A percentile compares a stretch with the other conserved stretches of the same genome.
phyloP scores from a whole-genome alignment of 257 asterid genomes.

The Solanum chaucha region DNA sequence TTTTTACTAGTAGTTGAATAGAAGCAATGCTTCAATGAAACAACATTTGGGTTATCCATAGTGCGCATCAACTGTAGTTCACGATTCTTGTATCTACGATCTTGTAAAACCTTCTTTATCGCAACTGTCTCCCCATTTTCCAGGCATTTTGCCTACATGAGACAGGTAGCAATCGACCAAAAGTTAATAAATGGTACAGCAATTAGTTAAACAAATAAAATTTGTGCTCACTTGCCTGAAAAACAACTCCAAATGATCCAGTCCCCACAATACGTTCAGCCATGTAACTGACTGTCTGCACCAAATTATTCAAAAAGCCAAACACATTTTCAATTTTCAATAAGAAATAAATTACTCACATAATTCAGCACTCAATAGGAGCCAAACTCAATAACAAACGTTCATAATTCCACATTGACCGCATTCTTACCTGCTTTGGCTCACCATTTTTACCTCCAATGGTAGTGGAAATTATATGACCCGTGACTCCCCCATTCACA shows the following conservation, averaged over 20 bases:
- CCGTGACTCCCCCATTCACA: slow-evolving; percentile 64
- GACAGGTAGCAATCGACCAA: background rate
- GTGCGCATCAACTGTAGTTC: slow-evolving; percentile 90
- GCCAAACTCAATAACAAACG: background rate
- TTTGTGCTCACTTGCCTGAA: slow-evolving; percentile 8
- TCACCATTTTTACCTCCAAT: slow-evolving; percentile 94
- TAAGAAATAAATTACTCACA: background rate
- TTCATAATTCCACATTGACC: background rate
- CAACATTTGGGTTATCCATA: slow-evolving; percentile 91
- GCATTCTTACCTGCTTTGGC: slow-evolving; percentile 68
- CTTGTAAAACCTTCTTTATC: slow-evolving; percentile 90
- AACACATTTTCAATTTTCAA: background rate
- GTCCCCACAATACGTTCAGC: slow-evolving; percentile 56
- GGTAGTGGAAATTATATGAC: slow-evolving; percentile 85
- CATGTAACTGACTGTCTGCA: slow-evolving; percentile 53
- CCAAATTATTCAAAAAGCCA: background rate
- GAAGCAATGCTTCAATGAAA: slow-evolving; percentile 85
- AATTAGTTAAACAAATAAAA: background rate
- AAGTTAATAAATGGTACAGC: background rate
- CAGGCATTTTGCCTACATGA: slow-evolving; percentile 74
- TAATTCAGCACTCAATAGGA: background rate
- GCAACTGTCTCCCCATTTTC: slow-evolving; percentile 98
- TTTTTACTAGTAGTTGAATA: slow-evolving; percentile 76
- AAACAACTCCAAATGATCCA: slow-evolving; percentile 46
- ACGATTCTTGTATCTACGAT: slow-evolving; percentile 85